Evolutionary conservation across 2,329 filamentous ascomycete genomes (phyloP).

Genomic region (Sarocladium strictum): DNA sequence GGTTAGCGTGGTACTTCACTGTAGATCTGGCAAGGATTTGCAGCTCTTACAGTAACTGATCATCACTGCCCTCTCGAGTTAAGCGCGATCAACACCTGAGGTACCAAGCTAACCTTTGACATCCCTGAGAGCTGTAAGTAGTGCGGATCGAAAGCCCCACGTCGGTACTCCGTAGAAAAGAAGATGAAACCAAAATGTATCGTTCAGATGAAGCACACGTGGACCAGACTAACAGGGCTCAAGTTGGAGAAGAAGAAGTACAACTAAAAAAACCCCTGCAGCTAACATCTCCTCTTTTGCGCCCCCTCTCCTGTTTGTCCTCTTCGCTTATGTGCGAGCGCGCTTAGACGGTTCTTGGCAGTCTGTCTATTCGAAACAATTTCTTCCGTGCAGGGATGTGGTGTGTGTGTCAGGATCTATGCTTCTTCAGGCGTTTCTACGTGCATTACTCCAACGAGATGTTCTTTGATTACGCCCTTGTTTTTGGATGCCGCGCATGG

Average conservation of each 20-base stretch:
- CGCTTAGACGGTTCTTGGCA: no score
- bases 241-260: no score
- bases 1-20: no score
- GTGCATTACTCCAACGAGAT: not conserved
- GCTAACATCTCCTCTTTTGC: not conserved
- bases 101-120: no score
- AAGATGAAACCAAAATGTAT: constrained; percentile 1
- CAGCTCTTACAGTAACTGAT: no score
- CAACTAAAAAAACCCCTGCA: not conserved
- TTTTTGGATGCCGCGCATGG: not conserved
- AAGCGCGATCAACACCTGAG: no score
- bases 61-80: no score
- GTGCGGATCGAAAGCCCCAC: no score
- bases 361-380: not conserved
- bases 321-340: not conserved
- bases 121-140: no score
- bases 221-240: not conserved
- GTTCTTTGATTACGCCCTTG: not conserved
- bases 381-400: not conserved
- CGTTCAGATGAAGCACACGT: constrained; percentile 5
- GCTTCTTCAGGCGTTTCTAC: not conserved
- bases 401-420: not conserved
- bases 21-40: no score
- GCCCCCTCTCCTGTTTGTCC: no score
- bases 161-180: no score